These are phyloP conservation scores for Suillus decipiens DNA, from an alignment of 768 basidiomycete genomes.

Conservation along the genomic window DNA sequence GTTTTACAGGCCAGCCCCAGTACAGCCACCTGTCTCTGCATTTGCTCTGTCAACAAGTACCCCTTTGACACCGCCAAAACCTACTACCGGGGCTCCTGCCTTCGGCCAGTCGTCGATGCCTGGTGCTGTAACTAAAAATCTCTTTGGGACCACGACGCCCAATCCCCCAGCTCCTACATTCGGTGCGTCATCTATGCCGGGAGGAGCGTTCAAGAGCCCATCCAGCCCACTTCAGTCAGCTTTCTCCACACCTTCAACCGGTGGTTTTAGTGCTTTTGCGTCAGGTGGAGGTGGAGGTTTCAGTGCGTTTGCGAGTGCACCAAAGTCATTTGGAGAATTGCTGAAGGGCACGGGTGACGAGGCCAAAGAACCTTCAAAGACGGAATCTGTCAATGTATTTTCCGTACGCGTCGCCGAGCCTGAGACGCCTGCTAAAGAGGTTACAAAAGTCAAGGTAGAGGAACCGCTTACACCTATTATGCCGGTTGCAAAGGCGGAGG, in stretches of 20 bases:
- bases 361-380: constrained; percentile 12
- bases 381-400: constrained; percentile 21
- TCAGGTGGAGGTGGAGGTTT: constrained; percentile 45
- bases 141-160: constrained; percentile 20
- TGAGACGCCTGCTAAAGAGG: constrained; percentile 1
- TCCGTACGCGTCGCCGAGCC: constrained; percentile 2
- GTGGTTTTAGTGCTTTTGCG: constrained; percentile 31
- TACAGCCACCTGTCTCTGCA: constrained; percentile 38
- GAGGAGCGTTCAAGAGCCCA: constrained; percentile 20
- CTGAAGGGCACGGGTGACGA: constrained; percentile 44
- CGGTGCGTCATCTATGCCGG: constrained; percentile 37
- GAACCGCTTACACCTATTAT: constrained; percentile 14
- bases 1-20: constrained; percentile 46
- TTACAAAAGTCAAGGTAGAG: neutral
- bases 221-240: constrained; percentile 15
- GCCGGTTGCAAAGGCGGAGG: neutral
- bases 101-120: constrained; percentile 43
- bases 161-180: constrained; percentile 35
- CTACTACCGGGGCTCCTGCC: constrained; percentile 26
- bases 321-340: constrained; percentile 63
- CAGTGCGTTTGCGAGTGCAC: constrained; percentile 48
- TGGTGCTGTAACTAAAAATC: constrained; percentile 21
- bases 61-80: constrained; percentile 26
- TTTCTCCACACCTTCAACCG: constrained; percentile 15
- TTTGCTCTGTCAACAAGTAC: constrained; percentile 34